Base-by-base conservation (phyloP, 176 grass and related monocot species). In the Aegilops speltoides region DNA sequence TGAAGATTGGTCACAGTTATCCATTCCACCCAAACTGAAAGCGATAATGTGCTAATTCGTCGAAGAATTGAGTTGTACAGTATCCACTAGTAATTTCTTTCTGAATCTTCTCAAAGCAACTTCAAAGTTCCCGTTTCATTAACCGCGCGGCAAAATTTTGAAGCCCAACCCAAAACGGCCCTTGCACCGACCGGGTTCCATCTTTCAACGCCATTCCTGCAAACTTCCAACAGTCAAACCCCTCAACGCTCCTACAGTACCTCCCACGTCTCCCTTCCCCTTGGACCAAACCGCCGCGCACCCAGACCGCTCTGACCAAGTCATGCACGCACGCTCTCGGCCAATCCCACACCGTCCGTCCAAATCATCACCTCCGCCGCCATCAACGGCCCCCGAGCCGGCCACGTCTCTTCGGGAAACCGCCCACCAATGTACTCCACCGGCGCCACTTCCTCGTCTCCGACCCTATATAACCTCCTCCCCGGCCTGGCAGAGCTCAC, bases 401-500 rank as follows among this genome's bases (percentile, higher is more conserved):
- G 4, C 66, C 85, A 80, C 77, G 76, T 86, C 50, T 31, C 64
- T 3, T 8, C 10, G 14, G 9, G 3, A 45, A 79, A 69, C 75
- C 75, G 29, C 74, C 29, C 38, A 31, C 79, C 14, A 24, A 29
- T 28, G 45, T 14, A 46, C 41, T 70, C 25, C 68, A 25, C 71
- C 64, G 81, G 65, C 64, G 20, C 37, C 82, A 75, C 50, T 41
- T 77, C 81, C 20, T 77, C 64, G 7, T 81, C 72, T 2, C 33
- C 23, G 13, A 16, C 60, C 26, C 45, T 71, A 76, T 73, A 80
- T 88, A 91, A 80, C 19, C 34, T 65, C 28, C 24, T 17, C 71
- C 64, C 15, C 15, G 31, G 74, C 23, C 14, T 20, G 32, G 17
- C 26, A 74, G 68, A 81, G 40, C 69, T 52, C 78, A 32, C 20